Base-by-base conservation (phyloP, 169 alveolate species). In the Eimeria acervulina region DNA sequence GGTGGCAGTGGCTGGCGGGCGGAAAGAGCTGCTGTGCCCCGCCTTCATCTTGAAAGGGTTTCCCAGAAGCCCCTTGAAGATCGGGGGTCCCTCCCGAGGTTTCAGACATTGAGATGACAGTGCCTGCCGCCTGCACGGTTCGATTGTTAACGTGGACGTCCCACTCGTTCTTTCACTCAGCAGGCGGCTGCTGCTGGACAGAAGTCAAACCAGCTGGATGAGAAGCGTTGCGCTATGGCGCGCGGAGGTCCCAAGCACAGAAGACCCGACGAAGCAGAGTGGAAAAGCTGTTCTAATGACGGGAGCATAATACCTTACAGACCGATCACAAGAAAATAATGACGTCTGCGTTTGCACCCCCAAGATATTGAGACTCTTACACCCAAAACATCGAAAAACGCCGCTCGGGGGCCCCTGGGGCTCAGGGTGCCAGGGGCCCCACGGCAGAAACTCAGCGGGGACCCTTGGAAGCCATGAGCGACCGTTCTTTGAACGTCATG, bases 11-110 rank as follows among this genome's bases (percentile, higher is more conserved):
- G 76, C 51, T 47, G 21, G 70, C 17, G 33, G 68, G 23, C 52
- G 91, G 28, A 15, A 51, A 1, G 44, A 31, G 83, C 83, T 72
- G 83, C 52, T 72, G 68, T 38, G 6, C 4, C n/a, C 88, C 88
- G 63, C n/a, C 68, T 23, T 26, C 59, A 1, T 17, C 66, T 40
- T 23, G 63, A 38, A 26, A 26, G 68, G 21, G 17, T 23, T 80
- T 42, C 19, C 74, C 55, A 31, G 44, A 38, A 55, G 31, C 26
- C 76, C 55, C 47, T 8, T 33, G 76, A 47, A 3, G n/a, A 31
- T 83, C 26, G 38, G 8, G n/a, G 76, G 33, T n/a, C 47, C 74
- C 91, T 15, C 91, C 91, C 52, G 91, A 83, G 15, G 91, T 31
- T 59, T 83, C 91, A 44, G 91, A 21, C 91, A 83, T 83, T 33